phyloP scores from a whole-genome alignment of 2,329 filamentous ascomycete genomes.

The Scedosporium dehoogii region DNA sequence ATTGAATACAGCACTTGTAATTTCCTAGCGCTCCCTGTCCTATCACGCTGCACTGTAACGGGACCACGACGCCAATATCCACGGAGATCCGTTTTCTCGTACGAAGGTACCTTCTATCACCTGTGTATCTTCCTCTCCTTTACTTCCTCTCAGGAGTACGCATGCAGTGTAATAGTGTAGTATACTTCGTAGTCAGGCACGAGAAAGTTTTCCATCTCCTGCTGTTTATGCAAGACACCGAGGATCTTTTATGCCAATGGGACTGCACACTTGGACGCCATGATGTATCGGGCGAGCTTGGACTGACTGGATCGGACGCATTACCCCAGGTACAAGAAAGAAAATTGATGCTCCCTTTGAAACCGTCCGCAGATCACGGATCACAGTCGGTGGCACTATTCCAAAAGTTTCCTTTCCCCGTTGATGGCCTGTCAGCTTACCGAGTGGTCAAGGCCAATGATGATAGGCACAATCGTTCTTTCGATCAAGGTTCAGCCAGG shows the following conservation, averaged over 20 bases:
- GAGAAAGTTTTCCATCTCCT: neutral
- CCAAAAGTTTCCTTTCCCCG: neutral
- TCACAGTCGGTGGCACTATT: neutral
- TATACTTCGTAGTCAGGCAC: neutral
- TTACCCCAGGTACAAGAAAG: neutral
- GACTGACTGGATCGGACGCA: neutral
- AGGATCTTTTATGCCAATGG: constrained; percentile 2
- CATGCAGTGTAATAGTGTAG: too few species aligned
- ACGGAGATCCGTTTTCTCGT: too few species aligned
- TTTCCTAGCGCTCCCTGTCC: too few species aligned
- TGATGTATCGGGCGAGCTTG: too few species aligned
- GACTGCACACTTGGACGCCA: too few species aligned
- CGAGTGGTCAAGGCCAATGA: neutral
- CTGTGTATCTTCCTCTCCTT: neutral
- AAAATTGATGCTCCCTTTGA: neutral
- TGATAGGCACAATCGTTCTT: neutral
- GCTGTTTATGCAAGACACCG: constrained; percentile 3
- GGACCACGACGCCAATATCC: too few species aligned
- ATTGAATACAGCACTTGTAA: too few species aligned
- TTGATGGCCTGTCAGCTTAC: neutral
- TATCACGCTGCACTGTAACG: too few species aligned
- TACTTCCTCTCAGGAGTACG: neutral
- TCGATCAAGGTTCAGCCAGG: neutral
- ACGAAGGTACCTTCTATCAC: too few species aligned
- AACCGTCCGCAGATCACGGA: neutral